phyloP scores from a whole-genome alignment of 129 eudicot genomes.

The Cynara cardunculus region DNA sequence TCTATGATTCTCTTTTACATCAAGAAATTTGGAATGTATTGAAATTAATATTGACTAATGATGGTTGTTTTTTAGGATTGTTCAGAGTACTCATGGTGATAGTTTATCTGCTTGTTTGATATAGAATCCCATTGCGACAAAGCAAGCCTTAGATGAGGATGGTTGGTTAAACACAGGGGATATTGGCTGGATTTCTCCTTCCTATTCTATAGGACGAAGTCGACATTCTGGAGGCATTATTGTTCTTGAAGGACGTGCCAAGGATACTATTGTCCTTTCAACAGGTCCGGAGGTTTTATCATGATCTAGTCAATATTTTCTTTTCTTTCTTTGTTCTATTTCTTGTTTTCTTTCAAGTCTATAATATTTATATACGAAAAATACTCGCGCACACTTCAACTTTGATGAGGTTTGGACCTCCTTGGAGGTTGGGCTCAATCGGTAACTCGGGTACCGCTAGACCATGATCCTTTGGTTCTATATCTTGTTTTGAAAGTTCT shows the following conservation, averaged over 20 bases:
- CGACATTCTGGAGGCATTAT: conserved; percentile 75
- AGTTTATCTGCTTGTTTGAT: conserved; percentile 11
- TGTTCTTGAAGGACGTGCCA: conserved; percentile 98
- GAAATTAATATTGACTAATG: neutral
- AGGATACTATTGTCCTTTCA: conserved; percentile 94
- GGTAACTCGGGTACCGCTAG: too few species aligned
- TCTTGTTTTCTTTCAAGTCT: neutral
- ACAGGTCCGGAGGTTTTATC: conserved; percentile 47
- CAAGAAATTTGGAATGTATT: neutral
- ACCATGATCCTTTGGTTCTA: neutral
- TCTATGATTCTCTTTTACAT: neutral
- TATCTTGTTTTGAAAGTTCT: neutral
- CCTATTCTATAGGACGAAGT: conserved; percentile 74
- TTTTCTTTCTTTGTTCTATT: neutral
- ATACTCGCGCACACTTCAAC: neutral
- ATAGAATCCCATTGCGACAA: conserved; percentile 71
- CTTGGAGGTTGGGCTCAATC: too few species aligned
- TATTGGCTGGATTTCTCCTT: conserved; percentile 87
- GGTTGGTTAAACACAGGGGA: conserved; percentile 97
- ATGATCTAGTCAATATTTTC: neutral
- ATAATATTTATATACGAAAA: too few species aligned
- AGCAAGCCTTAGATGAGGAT: conserved; percentile 74
- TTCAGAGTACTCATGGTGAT: neutral
- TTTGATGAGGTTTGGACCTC: too few species aligned
- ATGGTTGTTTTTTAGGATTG: neutral